Evolutionary conservation across 1,284 basidiomycete genomes (phyloP), one percentile per base, ranked within the genome.

Genomic region (Leccinum fallax): DNA sequence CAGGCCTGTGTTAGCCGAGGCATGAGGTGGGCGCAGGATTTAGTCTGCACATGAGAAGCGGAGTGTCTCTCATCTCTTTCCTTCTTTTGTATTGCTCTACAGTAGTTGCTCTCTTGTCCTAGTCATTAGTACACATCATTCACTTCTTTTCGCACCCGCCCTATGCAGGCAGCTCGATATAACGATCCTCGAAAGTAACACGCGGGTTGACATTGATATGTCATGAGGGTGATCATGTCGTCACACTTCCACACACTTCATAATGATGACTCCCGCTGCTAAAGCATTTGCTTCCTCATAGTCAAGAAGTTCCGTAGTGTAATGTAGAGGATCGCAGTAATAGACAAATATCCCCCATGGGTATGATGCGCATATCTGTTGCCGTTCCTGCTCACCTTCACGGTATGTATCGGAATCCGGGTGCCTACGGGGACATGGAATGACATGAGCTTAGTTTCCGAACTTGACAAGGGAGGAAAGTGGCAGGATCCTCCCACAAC

Each of bases 131-230:
- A 24, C 24, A 24, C 24, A 24, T 24, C 24, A 24, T 24, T 24
- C 24, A 24, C 24, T 26, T 26, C 24, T 26, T 26, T 24, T 24
- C 24, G 24, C 24, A 24, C 24, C 24, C 24, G 24, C 24, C 24
- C 24, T 26, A 26, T 26, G 24, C 24, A 26, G 24, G 24, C 26
- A 26, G 5, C 26, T 26, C 26, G 5, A 26, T 26, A 36, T 36
- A 36, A 15, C 36, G 3, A 36, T 36, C 36, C 36, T 28, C 49
- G 21, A 7, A 53, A 56, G 26, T 19, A 24, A 30, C 21, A 34
- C 48, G 49, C 11, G 53, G 54, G 66, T 49, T 7, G 13, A 54
- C 24, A 30, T 56, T 52, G 21, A 46, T 32, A 8, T 55, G 56
- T 11, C 10, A 61, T 40, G 32, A 13, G 16, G 28, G 13, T 43